These are phyloP conservation scores for Thozetella sp. DNA, from an alignment of 495 filamentous ascomycete genomes.

Conservation along the genomic window DNA sequence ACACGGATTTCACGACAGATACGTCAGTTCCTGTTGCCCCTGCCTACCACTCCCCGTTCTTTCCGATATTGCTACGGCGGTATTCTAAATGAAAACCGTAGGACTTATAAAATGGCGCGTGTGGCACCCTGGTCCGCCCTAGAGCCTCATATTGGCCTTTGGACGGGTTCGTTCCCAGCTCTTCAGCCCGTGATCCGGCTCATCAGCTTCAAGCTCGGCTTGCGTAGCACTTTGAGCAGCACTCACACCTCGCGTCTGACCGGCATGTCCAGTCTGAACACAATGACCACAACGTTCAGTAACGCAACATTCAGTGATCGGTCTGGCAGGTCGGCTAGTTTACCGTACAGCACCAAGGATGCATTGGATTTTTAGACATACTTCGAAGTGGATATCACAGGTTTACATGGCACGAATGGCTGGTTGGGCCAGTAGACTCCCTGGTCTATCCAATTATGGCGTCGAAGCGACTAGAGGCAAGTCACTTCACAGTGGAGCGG, in stretches of 20 bases:
- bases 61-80: too few species aligned
- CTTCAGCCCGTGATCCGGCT: not conserved
- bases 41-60: not conserved
- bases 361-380: too few species aligned
- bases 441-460: too few species aligned
- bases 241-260: not conserved
- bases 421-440: too few species aligned
- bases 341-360: too few species aligned
- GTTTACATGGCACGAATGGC: too few species aligned
- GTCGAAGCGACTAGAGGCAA: too few species aligned
- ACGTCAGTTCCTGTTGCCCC: not conserved
- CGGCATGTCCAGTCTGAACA: not conserved
- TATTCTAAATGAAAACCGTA: not conserved
- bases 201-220: not conserved
- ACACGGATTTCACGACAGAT: not conserved
- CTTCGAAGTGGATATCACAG: too few species aligned
- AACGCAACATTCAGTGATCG: too few species aligned
- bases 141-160: not conserved
- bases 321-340: too few species aligned
- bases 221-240: not conserved
- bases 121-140: not conserved
- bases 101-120: not conserved
- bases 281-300: too few species aligned
- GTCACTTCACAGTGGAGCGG: too few species aligned
- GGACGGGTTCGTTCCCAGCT: not conserved